Conservation (phyloP, 495 filamentous ascomycete genomes). For the Filosporella fistucella region DNA sequence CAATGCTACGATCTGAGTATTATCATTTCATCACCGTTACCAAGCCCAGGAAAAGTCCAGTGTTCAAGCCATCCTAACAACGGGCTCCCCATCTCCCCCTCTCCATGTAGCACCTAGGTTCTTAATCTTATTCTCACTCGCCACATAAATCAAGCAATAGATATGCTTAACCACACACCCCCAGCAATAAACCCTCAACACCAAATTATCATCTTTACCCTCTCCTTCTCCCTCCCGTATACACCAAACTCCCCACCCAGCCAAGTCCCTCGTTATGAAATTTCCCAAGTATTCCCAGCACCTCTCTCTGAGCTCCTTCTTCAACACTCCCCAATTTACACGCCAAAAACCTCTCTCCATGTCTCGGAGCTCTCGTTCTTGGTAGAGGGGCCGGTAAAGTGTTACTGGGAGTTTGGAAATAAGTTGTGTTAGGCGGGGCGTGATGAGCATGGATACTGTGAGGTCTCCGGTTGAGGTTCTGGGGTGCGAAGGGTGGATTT, state of each 20-base stretch:
- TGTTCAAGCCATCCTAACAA: slow-evolving; percentile 34
- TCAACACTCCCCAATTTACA: slow-evolving; percentile 45
- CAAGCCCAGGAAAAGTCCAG: too few species aligned
- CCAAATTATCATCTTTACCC: too few species aligned
- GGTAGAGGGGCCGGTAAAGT: slow-evolving; percentile 46
- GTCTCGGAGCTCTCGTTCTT: slow-evolving; percentile 43
- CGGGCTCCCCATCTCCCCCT: slow-evolving; percentile 44
- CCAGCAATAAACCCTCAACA: slow-evolving; percentile 61
- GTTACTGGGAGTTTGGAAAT: slow-evolving; percentile 35
- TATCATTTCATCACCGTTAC: too few species aligned
- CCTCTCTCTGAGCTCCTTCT: slow-evolving; percentile 29
- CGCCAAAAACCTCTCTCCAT: slow-evolving; percentile 70
- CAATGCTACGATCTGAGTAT: too few species aligned
- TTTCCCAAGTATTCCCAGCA: slow-evolving; percentile 60
- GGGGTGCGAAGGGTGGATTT: slow-evolving; percentile 41
- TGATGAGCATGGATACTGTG: slow-evolving; percentile 44
- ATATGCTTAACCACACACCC: slow-evolving; percentile 57
- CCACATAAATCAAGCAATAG: slow-evolving; percentile 61
- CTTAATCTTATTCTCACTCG: slow-evolving; percentile 52
- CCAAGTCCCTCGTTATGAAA: slow-evolving; percentile 51
- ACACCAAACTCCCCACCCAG: slow-evolving; percentile 64
- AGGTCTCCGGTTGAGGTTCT: slow-evolving; percentile 34
- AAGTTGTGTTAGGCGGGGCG: slow-evolving; percentile 48
- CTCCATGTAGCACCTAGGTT: slow-evolving; percentile 53
- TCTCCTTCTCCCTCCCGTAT: slow-evolving; percentile 31